Conservation (phyloP, 2,329 filamentous ascomycete genomes). For the Sporothrix brunneoviolacea region DNA sequence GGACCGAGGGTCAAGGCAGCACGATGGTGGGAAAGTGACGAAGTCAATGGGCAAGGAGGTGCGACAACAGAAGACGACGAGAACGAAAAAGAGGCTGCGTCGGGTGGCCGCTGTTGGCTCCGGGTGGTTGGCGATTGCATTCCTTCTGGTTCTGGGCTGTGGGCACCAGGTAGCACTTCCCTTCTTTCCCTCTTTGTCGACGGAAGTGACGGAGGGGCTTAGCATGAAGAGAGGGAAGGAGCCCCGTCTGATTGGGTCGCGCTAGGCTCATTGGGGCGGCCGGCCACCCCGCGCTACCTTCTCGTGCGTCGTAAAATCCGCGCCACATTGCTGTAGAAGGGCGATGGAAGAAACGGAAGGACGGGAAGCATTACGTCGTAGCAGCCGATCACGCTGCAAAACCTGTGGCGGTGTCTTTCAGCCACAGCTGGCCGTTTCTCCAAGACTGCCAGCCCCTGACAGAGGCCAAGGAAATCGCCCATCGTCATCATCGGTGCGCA, state of each 20-base stretch:
- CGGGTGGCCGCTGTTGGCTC: too few relatives aligned
- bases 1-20: too few relatives aligned
- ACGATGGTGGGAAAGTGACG: too few relatives aligned
- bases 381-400: too few relatives aligned
- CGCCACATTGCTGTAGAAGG: too few relatives aligned
- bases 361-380: background rate
- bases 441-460: too few relatives aligned
- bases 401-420: background rate
- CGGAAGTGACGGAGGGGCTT: constrained; percentile 16
- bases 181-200: background rate
- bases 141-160: too few relatives aligned
- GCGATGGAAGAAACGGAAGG: background rate
- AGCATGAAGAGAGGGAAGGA: background rate
- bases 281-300: constrained; percentile 6
- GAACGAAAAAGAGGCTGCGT: too few relatives aligned
- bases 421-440: background rate
- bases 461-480: background rate
- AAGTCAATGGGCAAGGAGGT: too few relatives aligned
- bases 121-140: too few relatives aligned
- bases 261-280: background rate
- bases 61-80: too few relatives aligned
- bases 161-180: background rate
- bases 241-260: background rate
- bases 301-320: background rate
- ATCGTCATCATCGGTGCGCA: background rate